Percentiles rank a stretch among this genome's conserved stretches.
phyloP scores from a whole-genome alignment of 2,329 filamentous ascomycete species.

The Arthrobotrys conoides region DNA sequence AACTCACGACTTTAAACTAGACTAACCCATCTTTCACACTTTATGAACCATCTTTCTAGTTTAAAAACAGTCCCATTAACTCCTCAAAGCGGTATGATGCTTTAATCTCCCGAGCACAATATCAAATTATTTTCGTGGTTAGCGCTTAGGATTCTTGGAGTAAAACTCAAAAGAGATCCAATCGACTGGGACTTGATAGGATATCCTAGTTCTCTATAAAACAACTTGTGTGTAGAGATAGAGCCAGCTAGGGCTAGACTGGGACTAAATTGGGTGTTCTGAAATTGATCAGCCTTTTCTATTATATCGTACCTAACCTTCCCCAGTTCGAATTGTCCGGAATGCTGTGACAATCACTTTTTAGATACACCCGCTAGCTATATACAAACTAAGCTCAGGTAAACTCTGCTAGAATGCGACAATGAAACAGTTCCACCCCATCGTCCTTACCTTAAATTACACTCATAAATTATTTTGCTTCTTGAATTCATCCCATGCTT shows the following conservation, averaged over 20 bases:
- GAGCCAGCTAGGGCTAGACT: too few species aligned
- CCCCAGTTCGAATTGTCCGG: neutral
- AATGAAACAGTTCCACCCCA: slow-evolving; percentile 3
- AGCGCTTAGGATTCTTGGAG: too few species aligned
- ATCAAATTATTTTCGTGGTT: too few species aligned
- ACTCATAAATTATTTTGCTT: slow-evolving; percentile 71
- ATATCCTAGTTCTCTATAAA: too few species aligned
- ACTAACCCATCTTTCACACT: too few species aligned
- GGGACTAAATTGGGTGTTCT: neutral
- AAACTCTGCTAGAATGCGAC: slow-evolving; percentile 1
- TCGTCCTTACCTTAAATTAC: slow-evolving; percentile 14
- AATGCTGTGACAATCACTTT: neutral
- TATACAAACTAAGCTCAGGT: slow-evolving; percentile 5
- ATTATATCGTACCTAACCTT: neutral
- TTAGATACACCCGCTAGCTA: neutral
- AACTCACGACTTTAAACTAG: neutral
- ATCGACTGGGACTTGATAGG: too few species aligned
- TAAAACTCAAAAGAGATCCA: too few species aligned
- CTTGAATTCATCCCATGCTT: slow-evolving; percentile 82
- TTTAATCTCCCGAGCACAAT: too few species aligned
- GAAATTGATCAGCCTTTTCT: slow-evolving; percentile 4
- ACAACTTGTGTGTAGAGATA: too few species aligned
- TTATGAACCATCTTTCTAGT: too few species aligned
- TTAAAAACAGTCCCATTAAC: too few species aligned
- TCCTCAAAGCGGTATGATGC: too few species aligned